A percentile compares a stretch with the other conserved stretches of the same genome.
Evolutionary conservation across 768 basidiomycete species (phyloP).

Genomic region (Boletus subparvulus): DNA sequence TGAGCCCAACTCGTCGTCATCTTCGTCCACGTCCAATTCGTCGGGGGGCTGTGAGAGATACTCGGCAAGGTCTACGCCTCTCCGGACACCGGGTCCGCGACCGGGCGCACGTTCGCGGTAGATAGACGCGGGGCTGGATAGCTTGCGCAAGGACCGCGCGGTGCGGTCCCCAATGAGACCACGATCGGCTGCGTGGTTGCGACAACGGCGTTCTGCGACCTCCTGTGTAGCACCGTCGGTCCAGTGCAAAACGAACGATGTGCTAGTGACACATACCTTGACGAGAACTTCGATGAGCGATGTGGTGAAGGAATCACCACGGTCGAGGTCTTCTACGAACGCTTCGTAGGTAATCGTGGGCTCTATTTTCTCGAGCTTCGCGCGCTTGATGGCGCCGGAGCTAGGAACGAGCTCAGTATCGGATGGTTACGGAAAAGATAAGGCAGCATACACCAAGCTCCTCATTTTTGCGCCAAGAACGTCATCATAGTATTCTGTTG

Average conservation of each 20-base stretch:
- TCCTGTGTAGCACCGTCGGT: slow-evolving; percentile 47
- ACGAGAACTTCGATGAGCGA: slow-evolving; percentile 74
- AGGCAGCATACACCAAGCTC: slow-evolving; percentile 63
- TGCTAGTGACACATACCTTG: slow-evolving; percentile 48
- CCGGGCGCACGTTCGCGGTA: slow-evolving; percentile 48
- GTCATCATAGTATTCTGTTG: slow-evolving; percentile 68
- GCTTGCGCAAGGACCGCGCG: slow-evolving; percentile 55
- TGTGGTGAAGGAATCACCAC: slow-evolving; percentile 78
- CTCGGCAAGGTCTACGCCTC: slow-evolving; percentile 45
- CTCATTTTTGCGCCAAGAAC: slow-evolving; percentile 74
- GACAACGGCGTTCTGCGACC: slow-evolving; percentile 67
- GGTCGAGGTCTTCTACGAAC: slow-evolving; percentile 75
- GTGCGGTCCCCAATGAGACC: slow-evolving; percentile 67
- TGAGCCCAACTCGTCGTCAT: slow-evolving; percentile 62
- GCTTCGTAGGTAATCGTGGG: slow-evolving; percentile 68
- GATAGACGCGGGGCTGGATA: slow-evolving; percentile 53
- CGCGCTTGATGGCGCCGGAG: slow-evolving; percentile 69
- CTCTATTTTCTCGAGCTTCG: slow-evolving; percentile 62
- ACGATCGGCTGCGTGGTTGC: slow-evolving; percentile 52
- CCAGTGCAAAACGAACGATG: not conserved
- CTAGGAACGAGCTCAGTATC: slow-evolving; percentile 35
- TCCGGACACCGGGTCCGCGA: slow-evolving; percentile 34
- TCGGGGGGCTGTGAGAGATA: slow-evolving; percentile 52
- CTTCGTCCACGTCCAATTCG: slow-evolving; percentile 62
- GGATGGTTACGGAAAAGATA: not conserved